Evolutionary conservation across 192 early-diverging fungal genomes (phyloP).

Genomic region (Haplosporangium gracile): DNA sequence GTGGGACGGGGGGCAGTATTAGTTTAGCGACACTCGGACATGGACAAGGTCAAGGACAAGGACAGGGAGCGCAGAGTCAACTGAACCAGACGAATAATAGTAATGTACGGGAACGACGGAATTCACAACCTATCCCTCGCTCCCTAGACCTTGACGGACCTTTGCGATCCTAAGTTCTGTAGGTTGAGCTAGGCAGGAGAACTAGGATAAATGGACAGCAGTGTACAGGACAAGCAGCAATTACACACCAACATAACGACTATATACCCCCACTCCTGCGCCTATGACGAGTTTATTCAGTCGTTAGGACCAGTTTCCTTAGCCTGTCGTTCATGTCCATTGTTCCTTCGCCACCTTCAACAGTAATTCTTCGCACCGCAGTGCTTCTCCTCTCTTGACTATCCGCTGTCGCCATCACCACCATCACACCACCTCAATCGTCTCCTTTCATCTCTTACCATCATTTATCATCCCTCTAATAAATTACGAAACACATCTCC

Average conservation of each 20-base stretch:
- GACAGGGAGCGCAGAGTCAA: conserved; percentile 12
- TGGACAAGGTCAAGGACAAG: neutral
- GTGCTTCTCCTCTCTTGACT: neutral
- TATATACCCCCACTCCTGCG: neutral
- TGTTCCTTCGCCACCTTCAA: neutral
- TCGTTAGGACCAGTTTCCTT: no score
- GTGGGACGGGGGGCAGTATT: conserved; percentile 14
- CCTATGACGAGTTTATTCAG: no score
- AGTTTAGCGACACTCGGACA: conserved; percentile 26
- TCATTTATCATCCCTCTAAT: neutral
- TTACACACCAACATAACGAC: neutral
- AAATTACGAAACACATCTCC: neutral
- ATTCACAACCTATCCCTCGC: conserved; percentile 44
- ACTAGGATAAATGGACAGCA: neutral
- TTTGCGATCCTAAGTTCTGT: neutral
- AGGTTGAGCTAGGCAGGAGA: neutral
- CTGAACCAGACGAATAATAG: neutral
- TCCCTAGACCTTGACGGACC: conserved; percentile 21
- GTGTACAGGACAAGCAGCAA: neutral
- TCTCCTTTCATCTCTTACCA: neutral
- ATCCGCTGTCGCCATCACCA: neutral
- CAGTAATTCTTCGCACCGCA: neutral
- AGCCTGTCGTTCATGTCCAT: neutral
- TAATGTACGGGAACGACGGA: conserved; percentile 39
- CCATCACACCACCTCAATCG: neutral